A percentile compares a stretch with the other conserved stretches of the same genome.
Conservation (phyloP, 306 rosid species). For the Parietaria judaica region DNA sequence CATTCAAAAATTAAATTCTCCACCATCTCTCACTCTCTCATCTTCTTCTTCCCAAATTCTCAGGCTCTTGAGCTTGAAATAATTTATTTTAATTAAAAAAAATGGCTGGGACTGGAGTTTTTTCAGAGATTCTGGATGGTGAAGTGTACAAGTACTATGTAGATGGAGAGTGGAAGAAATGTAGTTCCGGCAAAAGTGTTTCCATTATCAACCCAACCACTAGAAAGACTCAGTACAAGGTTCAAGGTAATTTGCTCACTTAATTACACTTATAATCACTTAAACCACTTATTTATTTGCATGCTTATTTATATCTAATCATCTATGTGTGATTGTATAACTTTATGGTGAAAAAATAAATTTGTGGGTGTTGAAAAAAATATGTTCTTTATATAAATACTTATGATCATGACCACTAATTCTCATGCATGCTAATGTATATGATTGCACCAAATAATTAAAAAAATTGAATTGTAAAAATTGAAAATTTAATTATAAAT, state of each 20-base stretch:
- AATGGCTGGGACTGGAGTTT: conserved; percentile 72
- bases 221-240: conserved; percentile 77
- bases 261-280: background rate
- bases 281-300: background rate
- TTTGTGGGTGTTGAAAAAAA: too few relatives aligned
- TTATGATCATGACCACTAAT: background rate
- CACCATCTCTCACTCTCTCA: background rate
- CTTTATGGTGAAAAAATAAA: background rate
- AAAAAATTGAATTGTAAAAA: too few relatives aligned
- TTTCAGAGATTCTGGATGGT: conserved; percentile 69
- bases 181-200: conserved; percentile 72
- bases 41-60: background rate
- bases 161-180: conserved; percentile 85
- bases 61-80: background rate
- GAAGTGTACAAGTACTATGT: conserved; percentile 75
- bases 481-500: background rate
- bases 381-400: background rate
- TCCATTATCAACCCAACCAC: conserved; percentile 81
- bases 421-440: background rate
- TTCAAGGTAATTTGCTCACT: conserved; percentile 54
- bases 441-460: too few relatives aligned
- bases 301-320: too few relatives aligned
- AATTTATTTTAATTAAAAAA: background rate
- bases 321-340: background rate
- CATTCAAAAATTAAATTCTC: background rate